These are phyloP conservation scores for Senna siamea DNA, from an alignment of 306 rosid genomes.

Conservation along the genomic window DNA sequence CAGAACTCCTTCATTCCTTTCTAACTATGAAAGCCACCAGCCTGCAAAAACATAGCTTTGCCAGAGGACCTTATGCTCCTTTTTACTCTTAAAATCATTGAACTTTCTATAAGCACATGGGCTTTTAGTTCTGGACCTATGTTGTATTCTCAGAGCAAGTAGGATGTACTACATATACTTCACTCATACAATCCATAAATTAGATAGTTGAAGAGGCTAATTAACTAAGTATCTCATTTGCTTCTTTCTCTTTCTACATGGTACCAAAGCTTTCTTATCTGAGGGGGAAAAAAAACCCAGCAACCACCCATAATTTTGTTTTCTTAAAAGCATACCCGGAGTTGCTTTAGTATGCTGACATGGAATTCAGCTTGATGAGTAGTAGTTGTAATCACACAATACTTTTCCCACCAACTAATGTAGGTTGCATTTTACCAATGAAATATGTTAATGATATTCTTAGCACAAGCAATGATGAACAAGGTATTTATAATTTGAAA, in stretches of 20 bases:
- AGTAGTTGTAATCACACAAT: background rate
- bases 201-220: too few relatives aligned
- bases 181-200: too few relatives aligned
- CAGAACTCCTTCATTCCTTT: background rate
- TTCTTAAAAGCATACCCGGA: too few relatives aligned
- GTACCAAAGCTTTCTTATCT: background rate
- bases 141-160: too few relatives aligned
- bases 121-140: too few relatives aligned
- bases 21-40: background rate
- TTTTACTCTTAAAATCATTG: background rate
- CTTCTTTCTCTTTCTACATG: background rate
- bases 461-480: background rate
- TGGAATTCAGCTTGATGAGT: background rate
- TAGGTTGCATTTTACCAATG: background rate
- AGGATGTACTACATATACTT: too few relatives aligned
- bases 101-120: too few relatives aligned
- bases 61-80: background rate
- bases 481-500: too few relatives aligned
- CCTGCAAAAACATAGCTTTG: background rate
- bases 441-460: too few relatives aligned
- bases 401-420: too few relatives aligned
- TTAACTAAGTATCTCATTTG: too few relatives aligned
- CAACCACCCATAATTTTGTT: background rate
- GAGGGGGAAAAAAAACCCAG: too few relatives aligned
- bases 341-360: background rate